phyloP scores from a whole-genome alignment of 78 protist genomes.

The Acrasis kona region DNA sequence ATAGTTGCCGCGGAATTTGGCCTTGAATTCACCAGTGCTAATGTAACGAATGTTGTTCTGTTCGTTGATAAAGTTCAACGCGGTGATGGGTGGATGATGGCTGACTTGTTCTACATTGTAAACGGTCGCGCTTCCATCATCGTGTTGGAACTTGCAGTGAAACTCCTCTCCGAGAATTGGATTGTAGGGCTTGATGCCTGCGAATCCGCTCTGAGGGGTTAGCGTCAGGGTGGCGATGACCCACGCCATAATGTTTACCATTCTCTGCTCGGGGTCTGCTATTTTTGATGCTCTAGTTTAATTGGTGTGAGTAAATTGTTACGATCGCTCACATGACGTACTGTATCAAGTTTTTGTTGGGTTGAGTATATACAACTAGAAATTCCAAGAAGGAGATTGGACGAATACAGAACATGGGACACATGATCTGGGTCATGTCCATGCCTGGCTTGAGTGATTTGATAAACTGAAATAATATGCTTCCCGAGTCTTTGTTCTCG shows the following conservation, averaged over 20 bases:
- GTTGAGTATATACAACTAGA: too few species aligned
- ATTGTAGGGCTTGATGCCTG: conserved; percentile 3
- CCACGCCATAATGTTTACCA: not conserved
- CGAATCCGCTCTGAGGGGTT: not conserved
- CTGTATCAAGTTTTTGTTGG: too few species aligned
- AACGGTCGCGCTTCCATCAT: not conserved
- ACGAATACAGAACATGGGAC: not conserved
- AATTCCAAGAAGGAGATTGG: not conserved
- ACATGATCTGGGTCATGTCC: not conserved
- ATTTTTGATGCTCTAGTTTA: too few species aligned
- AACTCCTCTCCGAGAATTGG: conserved; percentile 4
- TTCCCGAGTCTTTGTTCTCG: too few species aligned
- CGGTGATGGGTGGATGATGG: conserved; percentile 37
- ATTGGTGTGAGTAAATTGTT: too few species aligned
- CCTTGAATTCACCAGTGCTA: not conserved
- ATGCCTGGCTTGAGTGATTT: too few species aligned
- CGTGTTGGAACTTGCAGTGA: not conserved
- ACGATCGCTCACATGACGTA: too few species aligned
- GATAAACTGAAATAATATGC: too few species aligned
- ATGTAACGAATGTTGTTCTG: not conserved
- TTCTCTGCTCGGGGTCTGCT: not conserved
- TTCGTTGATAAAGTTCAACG: not conserved
- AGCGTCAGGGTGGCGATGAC: not conserved
- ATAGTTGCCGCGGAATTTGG: conserved; percentile 6
- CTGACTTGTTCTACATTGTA: conserved; percentile 8